These are phyloP conservation scores for Botryobasidium botryosum DNA, from an alignment of 768 basidiomycete species.

Conservation along the genomic window DNA sequence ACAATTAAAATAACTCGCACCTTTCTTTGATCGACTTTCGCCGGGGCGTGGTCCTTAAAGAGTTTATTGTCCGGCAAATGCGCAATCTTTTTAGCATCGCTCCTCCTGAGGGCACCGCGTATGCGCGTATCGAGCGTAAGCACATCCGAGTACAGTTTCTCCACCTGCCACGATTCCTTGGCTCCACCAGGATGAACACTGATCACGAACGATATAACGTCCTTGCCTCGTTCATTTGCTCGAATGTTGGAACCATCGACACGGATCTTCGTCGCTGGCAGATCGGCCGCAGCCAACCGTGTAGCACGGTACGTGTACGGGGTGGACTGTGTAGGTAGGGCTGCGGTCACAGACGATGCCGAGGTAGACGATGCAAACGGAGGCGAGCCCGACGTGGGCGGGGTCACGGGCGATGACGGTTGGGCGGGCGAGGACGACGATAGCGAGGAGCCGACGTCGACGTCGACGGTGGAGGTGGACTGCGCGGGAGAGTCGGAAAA, in stretches of 20 bases:
- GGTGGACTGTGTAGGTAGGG: neutral
- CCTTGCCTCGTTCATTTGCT: slow-evolving; percentile 80
- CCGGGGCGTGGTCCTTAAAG: slow-evolving; percentile 95
- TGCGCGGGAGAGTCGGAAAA: no score
- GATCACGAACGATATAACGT: slow-evolving; percentile 79
- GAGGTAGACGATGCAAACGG: neutral
- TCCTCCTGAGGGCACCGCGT: slow-evolving; percentile 36
- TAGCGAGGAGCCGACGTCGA: slow-evolving; percentile 1
- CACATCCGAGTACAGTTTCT: slow-evolving; percentile 90
- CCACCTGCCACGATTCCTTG: slow-evolving; percentile 57
- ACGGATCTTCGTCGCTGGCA: slow-evolving; percentile 48
- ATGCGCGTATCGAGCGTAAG: slow-evolving; percentile 72
- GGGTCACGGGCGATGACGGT: neutral
- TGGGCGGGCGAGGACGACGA: neutral
- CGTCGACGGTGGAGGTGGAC: no score
- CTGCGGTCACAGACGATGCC: neutral
- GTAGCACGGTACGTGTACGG: slow-evolving; percentile 8
- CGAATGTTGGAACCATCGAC: slow-evolving; percentile 75
- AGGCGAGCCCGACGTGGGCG: neutral
- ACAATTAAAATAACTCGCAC: slow-evolving; percentile 25
- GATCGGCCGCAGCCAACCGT: slow-evolving; percentile 28
- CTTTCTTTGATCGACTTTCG: slow-evolving; percentile 92
- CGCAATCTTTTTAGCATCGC: slow-evolving; percentile 57
- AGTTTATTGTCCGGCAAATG: slow-evolving; percentile 78
- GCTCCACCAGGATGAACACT: slow-evolving; percentile 50